Conservation (phyloP, 2,329 filamentous ascomycete genomes). For the Mycogone perniciosa region DNA sequence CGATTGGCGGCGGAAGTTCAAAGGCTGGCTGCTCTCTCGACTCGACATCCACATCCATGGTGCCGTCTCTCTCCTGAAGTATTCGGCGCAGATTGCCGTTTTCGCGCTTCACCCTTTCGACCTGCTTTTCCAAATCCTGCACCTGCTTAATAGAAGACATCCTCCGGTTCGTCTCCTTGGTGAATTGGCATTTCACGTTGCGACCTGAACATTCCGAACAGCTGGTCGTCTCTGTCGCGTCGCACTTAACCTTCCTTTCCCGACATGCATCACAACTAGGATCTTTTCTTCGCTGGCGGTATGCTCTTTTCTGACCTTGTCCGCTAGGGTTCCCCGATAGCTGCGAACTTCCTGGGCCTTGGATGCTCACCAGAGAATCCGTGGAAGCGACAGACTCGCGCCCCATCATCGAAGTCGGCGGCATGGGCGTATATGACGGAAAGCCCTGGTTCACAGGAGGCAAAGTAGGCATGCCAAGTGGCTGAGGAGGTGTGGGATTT, state of each 20-base stretch:
- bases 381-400: slow-evolving; percentile 55
- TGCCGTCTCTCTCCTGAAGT: slow-evolving; percentile 45
- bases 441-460: slow-evolving; percentile 43
- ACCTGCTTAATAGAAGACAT: slow-evolving; percentile 99
- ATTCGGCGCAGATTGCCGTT: slow-evolving; percentile 67
- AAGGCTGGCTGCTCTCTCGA: slow-evolving; percentile 43
- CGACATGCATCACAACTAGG: slow-evolving; percentile 96
- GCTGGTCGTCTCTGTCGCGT: slow-evolving; percentile 91
- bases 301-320: slow-evolving; percentile 83
- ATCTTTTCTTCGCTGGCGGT: slow-evolving; percentile 90
- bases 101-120: slow-evolving; percentile 72
- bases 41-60: slow-evolving; percentile 44
- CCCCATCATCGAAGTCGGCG: slow-evolving; percentile 44
- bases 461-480: slow-evolving; percentile 47
- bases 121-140: slow-evolving; percentile 90
- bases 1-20: slow-evolving; percentile 56
- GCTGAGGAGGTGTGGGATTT: slow-evolving; percentile 43
- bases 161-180: slow-evolving; percentile 94
- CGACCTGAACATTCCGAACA: slow-evolving; percentile 96
- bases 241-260: slow-evolving; percentile 80
- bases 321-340: slow-evolving; percentile 34
- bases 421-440: slow-evolving; percentile 48
- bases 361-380: slow-evolving; percentile 51
- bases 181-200: slow-evolving; percentile 97
- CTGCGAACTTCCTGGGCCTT: slow-evolving; percentile 34